phyloP scores from a whole-genome alignment of 2,329 filamentous ascomycete species.

The Botryotinia narcissicola region DNA sequence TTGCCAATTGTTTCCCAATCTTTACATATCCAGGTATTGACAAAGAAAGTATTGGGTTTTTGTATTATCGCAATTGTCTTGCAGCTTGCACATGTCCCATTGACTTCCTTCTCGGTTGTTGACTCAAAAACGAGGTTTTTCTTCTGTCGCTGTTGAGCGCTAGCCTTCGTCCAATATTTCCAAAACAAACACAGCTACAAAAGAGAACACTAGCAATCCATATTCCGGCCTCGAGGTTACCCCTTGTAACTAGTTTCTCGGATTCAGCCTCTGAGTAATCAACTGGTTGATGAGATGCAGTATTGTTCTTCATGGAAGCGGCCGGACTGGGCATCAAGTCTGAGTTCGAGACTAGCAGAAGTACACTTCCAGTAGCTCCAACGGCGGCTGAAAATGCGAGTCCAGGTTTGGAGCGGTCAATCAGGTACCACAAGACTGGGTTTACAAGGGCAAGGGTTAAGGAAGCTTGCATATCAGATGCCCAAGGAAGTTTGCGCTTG shows the following conservation, averaged over 20 bases:
- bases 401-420: slow-evolving; percentile 84
- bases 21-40: slow-evolving; percentile 6
- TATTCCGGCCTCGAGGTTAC: slow-evolving; percentile 69
- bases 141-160: slow-evolving; percentile 41
- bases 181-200: slow-evolving; percentile 93
- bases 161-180: slow-evolving; percentile 84
- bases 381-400: slow-evolving; percentile 76
- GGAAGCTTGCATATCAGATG: slow-evolving; percentile 90
- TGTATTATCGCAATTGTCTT: slow-evolving; percentile 9
- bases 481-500: slow-evolving; percentile 86
- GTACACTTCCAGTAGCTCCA: slow-evolving; percentile 68
- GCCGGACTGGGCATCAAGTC: slow-evolving; percentile 72
- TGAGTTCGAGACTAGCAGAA: slow-evolving; percentile 73
- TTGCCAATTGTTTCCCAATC: background rate
- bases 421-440: slow-evolving; percentile 91
- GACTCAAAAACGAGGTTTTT: background rate
- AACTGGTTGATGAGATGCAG: slow-evolving; percentile 21
- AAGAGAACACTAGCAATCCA: slow-evolving; percentile 95
- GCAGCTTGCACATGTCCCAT: slow-evolving; percentile 17
- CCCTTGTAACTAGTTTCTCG: slow-evolving; percentile 57
- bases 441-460: slow-evolving; percentile 87
- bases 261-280: slow-evolving; percentile 30
- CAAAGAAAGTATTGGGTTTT: background rate
- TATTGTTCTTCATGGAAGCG: slow-evolving; percentile 25
- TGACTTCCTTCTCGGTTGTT: slow-evolving; percentile 13